phyloP scores from a whole-genome alignment of 2,329 filamentous ascomycete genomes.

The Davidsoniella eucalypti region DNA sequence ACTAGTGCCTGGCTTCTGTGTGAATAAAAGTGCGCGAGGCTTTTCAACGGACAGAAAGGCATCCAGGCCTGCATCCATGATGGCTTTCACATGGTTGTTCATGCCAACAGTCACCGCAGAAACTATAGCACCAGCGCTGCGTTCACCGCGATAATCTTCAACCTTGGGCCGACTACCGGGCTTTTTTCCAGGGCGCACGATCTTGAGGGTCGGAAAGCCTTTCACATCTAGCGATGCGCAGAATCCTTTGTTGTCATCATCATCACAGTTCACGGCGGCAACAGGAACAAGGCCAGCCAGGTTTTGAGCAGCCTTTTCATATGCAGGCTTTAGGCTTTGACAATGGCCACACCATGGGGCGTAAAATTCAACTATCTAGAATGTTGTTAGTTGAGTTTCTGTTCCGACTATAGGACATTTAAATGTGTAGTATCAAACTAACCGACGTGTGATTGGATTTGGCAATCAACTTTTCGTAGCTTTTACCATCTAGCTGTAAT shows the following conservation, averaged over 20 bases:
- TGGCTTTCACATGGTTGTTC: slow-evolving; percentile 72
- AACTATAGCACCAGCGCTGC: slow-evolving; percentile 73
- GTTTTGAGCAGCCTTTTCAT: slow-evolving; percentile 81
- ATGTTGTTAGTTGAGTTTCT: not conserved
- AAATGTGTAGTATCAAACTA: slow-evolving; percentile 21
- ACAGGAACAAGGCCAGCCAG: slow-evolving; percentile 89
- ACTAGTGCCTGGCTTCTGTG: slow-evolving; percentile 78
- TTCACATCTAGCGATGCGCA: slow-evolving; percentile 76
- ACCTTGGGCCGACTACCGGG: slow-evolving; percentile 50
- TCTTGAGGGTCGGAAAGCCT: slow-evolving; percentile 93
- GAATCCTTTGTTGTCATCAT: slow-evolving; percentile 76
- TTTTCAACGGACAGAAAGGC: slow-evolving; percentile 53
- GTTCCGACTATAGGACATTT: not conserved
- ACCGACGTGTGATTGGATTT: slow-evolving; percentile 87
- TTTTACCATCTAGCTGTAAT: slow-evolving; percentile 61
- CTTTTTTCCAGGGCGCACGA: slow-evolving; percentile 73
- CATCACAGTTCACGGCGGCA: slow-evolving; percentile 87
- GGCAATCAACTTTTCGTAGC: slow-evolving; percentile 67
- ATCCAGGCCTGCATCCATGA: slow-evolving; percentile 66
- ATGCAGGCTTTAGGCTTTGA: slow-evolving; percentile 85
- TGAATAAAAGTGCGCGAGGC: slow-evolving; percentile 77
- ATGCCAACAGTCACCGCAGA: slow-evolving; percentile 76
- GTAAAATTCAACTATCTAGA: slow-evolving; percentile 65
- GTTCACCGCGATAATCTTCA: slow-evolving; percentile 77
- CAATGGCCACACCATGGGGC: slow-evolving; percentile 97